Conservation (phyloP, 176 grass and related monocot genomes). For the Triticum urartu region DNA sequence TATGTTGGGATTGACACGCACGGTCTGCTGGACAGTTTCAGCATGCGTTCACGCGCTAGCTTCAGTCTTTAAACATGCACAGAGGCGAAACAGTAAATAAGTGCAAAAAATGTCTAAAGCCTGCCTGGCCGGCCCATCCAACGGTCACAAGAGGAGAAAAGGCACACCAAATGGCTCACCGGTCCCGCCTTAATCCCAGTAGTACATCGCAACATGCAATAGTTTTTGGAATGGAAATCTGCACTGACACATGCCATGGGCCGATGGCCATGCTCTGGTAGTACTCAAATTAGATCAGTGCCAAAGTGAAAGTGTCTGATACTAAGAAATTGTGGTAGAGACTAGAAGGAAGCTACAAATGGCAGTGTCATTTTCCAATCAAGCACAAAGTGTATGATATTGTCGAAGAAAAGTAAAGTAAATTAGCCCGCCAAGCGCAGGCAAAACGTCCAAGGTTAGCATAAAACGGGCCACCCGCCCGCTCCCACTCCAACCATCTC, state of each 20-base stretch:
- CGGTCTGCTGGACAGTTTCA: no score
- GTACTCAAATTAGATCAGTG: no score
- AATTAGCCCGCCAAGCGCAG: background rate
- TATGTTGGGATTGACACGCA: background rate
- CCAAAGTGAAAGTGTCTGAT: no score
- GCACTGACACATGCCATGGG: no score
- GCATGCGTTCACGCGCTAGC: no score
- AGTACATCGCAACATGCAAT: no score
- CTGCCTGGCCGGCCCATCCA: background rate
- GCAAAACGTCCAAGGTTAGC: conserved; percentile 16
- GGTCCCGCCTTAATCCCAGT: no score
- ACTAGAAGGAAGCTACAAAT: background rate
- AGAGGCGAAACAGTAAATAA: no score
- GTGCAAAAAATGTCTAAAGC: background rate
- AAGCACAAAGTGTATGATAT: background rate
- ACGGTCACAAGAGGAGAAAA: background rate
- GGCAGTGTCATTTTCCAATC: background rate
- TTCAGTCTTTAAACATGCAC: background rate
- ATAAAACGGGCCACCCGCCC: conserved; percentile 24
- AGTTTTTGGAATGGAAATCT: no score
- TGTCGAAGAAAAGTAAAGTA: background rate
- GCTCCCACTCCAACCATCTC: conserved; percentile 44
- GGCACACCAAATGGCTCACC: no score
- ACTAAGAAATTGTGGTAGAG: background rate
- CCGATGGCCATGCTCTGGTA: no score